Base-by-base conservation (phyloP, 1,139 yeast genomes). In the Magnusiomyces fungicola region DNA sequence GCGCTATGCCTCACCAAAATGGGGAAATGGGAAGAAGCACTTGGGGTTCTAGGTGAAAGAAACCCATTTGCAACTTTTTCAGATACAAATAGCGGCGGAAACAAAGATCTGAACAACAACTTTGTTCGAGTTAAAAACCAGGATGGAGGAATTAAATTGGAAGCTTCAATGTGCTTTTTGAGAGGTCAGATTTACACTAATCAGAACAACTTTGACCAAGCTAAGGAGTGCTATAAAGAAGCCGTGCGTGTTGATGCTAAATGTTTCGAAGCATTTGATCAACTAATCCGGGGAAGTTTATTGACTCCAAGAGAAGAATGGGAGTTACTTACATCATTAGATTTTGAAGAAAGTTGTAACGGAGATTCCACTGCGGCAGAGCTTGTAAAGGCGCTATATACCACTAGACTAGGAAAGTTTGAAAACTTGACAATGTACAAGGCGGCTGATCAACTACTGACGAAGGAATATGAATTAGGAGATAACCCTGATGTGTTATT, bases 211-310 rank as follows among this genome's bases (percentile, higher is more conserved):
- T 83, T 87, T 62, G 95, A 85, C 32, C 73, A 77, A 55, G 98
- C 98, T 0, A 89, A 86, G 60, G 90, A 85, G 51, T 84, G 95
- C 52, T 90, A 81, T 62, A 81, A 81, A 60, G 96, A 89, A 61
- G 97, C 98, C 0, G 80, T 90, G 0, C 59, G 78, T 56, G 88
- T 86, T 1, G 98, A 94, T 65, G 90, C 86, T 10, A 88, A 89
- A 63, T 92, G 97, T 65, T 92, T 74, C 64, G 98, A 94, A 58
- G 97, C 98, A 0, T 88, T 88, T 64, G 80, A 86, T 59, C 92
- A 85, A 61, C 72, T 94, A 47, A 76, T 87, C 2, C 70, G 76
- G 37, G 85, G 86, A 58, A 83, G 82, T 61, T 73, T 90, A 55
- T 71, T 94, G 70, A 78, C 95, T 0, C 95, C 97, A 0, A 69